Evolutionary conservation across 2,329 filamentous ascomycete species (phyloP).

Genomic region (Aspergillus clavatus): DNA sequence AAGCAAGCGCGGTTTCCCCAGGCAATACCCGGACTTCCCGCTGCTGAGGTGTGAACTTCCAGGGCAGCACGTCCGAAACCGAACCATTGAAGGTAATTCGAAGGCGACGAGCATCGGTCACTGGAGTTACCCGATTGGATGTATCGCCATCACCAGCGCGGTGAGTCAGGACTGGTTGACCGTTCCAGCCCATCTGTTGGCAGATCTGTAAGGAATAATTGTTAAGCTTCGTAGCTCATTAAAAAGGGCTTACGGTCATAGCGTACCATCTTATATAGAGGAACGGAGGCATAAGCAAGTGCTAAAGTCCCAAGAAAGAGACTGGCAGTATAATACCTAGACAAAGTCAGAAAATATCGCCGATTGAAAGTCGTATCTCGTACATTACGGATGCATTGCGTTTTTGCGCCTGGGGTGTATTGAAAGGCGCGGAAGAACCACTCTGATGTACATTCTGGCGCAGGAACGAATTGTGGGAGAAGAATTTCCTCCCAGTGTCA

Average conservation of each 20-base stretch:
- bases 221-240: neutral
- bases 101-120: constrained; percentile 75
- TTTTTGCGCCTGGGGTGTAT: constrained; percentile 33
- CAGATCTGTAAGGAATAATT: constrained; percentile 38
- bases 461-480: constrained; percentile 29
- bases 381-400: constrained; percentile 56
- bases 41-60: constrained; percentile 97
- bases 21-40: constrained; percentile 92
- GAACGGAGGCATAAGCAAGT: constrained; percentile 61
- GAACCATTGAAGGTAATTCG: constrained; percentile 95
- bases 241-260: neutral
- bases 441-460: constrained; percentile 20
- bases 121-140: constrained; percentile 71
- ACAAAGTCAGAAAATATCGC: constrained; percentile 8
- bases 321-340: constrained; percentile 59
- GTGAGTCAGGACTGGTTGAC: constrained; percentile 80
- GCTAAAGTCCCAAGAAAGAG: constrained; percentile 60
- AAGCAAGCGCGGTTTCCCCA: constrained; percentile 92
- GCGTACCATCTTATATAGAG: constrained; percentile 62
- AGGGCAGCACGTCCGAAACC: constrained; percentile 89
- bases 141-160: constrained; percentile 64
- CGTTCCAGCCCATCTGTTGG: constrained; percentile 68
- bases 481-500: constrained; percentile 26
- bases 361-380: constrained; percentile 12
- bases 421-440: constrained; percentile 29